Percentiles rank a stretch among this genome's conserved stretches.
phyloP scores from a whole-genome alignment of 108 stramenopile genomes.

The Epithemia pelagica region DNA sequence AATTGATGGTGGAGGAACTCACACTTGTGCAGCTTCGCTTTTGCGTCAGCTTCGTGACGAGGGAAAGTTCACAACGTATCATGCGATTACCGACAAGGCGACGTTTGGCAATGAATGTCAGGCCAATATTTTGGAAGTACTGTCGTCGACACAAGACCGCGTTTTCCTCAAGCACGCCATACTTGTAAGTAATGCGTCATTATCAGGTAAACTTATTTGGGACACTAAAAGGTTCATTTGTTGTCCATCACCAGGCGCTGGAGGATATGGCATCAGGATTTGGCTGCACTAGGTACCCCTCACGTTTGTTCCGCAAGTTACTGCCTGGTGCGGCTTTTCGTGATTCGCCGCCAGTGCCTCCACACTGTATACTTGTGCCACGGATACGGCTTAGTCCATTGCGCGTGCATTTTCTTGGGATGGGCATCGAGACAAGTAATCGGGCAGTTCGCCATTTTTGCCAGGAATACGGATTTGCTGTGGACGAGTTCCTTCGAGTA shows the following conservation, averaged over 20 bases:
- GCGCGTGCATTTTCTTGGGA: background rate
- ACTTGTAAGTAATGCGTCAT: background rate
- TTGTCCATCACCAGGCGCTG: background rate
- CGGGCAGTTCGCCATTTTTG: constrained; percentile 15
- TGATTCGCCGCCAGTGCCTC: constrained; percentile 10
- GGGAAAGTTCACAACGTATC: background rate
- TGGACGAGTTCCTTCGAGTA: constrained; percentile 13
- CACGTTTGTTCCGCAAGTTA: constrained; percentile 11
- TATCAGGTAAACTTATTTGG: too few species aligned
- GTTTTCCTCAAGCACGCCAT: background rate
- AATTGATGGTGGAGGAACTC: background rate
- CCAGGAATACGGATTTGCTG: constrained; percentile 1
- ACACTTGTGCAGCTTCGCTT: background rate
- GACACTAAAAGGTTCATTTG: too few species aligned
- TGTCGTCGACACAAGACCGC: background rate
- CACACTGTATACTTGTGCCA: constrained; percentile 16
- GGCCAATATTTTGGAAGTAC: background rate
- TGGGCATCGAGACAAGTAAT: constrained; percentile 23
- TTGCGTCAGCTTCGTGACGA: background rate
- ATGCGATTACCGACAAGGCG: background rate
- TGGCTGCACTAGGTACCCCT: constrained; percentile 17
- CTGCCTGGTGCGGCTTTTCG: background rate
- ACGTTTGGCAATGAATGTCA: background rate
- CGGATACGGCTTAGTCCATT: constrained; percentile 14
- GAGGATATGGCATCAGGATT: constrained; percentile 11